Evolutionary conservation across 306 rosid species (phyloP), one percentile per base, ranked within the genome.

Genomic region (Rosa rugosa): DNA sequence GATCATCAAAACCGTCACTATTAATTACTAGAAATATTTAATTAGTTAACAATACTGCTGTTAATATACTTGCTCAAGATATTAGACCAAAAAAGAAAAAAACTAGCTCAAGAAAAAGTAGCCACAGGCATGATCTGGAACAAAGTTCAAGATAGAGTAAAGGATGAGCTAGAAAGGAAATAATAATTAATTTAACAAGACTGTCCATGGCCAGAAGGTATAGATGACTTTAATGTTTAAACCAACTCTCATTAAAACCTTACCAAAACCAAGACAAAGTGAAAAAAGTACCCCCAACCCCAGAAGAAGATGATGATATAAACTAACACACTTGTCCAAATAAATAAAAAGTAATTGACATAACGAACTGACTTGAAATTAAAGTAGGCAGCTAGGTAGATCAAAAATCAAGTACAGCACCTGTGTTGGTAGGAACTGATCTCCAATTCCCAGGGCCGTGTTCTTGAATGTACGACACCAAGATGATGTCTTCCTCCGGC

Each of bases 371-470:
- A 66, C 20, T 38, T 18, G 25, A 17, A 66, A 40, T 66, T 47
- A 23, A 69, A 41, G 20, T 6, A 14, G 69, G 41, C 2, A 47
- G 25, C 14, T 5, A 64, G 53, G 34, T 1, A 4, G 27, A 46
- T 75, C 23, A 63, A 63, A 50, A 8, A 16, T 49, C 42, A 14
- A 64, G 41, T 25, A 1, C 7, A 25, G 67, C 9, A 94, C 98
- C 98, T 16, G 97, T 92, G 75, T 91, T 87, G 49, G 85, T 81
- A 9, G 97, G 99, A 87, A 94, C 90, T 0, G 95, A 85, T 91
- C 97, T 94, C 99, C 99, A 94, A 84, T 94, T 94, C 0, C 95
- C 97, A 14, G 99, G 88, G 8, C 99, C 99, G 45, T 89, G 90
- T 85, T 94, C 88, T 81, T 92, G 99, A 85, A 94, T 89, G 81